phyloP scores from a whole-genome alignment of 2,329 filamentous ascomycete species.

The Xylaria sp. region DNA sequence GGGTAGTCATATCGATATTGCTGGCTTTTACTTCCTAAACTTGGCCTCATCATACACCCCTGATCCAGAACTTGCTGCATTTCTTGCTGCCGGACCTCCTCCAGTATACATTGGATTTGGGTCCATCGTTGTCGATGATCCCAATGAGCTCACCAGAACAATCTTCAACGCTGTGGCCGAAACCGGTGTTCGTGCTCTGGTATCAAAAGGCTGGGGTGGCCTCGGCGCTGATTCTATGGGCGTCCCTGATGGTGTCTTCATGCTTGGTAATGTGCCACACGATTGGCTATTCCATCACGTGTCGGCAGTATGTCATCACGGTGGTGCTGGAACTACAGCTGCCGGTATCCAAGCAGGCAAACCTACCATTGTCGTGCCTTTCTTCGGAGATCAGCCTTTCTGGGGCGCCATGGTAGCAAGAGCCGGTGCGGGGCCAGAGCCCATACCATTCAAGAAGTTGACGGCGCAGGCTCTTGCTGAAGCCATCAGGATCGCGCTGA shows the following conservation, averaged over 20 bases:
- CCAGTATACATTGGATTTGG: conserved; percentile 55
- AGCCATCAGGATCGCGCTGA: conserved; percentile 57
- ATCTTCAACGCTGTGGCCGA: conserved; percentile 43
- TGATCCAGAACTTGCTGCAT: conserved; percentile 34
- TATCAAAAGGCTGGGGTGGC: conserved; percentile 86
- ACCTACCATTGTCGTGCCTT: conserved; percentile 78
- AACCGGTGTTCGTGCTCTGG: conserved; percentile 62
- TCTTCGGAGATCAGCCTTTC: conserved; percentile 81
- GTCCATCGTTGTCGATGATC: conserved; percentile 50
- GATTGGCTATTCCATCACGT: conserved; percentile 85
- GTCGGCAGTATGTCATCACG: conserved; percentile 79
- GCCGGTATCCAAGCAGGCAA: conserved; percentile 76
- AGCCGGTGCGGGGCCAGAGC: conserved; percentile 66
- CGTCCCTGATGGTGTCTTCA: conserved; percentile 71
- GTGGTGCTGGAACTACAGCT: conserved; percentile 81
- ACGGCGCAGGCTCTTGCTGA: conserved; percentile 61
- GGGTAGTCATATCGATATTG: conserved; percentile 48
- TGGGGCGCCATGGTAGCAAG: conserved; percentile 73
- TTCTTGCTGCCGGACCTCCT: conserved; percentile 41
- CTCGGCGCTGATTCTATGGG: conserved; percentile 65
- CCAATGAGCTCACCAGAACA: conserved; percentile 38
- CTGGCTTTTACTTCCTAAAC: conserved; percentile 51
- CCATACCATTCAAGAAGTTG: conserved; percentile 63
- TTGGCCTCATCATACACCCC: conserved; percentile 33
- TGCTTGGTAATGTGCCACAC: conserved; percentile 80